Evolutionary conservation across 495 filamentous ascomycete genomes (phyloP), one percentile per base, ranked within the genome.

Genomic region (Aspergillus bridgeri): DNA sequence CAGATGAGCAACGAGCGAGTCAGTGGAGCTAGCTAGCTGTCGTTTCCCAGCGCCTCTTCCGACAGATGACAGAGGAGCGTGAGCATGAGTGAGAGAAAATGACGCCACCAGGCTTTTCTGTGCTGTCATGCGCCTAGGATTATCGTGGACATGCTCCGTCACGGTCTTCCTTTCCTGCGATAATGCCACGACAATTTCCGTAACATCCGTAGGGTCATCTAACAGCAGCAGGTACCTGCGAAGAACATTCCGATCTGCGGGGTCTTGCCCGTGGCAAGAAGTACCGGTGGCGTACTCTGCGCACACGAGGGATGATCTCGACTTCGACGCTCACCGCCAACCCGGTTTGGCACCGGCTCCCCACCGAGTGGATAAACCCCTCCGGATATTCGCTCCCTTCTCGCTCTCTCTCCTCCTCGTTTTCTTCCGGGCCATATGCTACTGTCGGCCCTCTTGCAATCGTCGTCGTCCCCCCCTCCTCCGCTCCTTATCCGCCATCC

Each of bases 391-490:
- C 48, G 19, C 29, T 42, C 23, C 23, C 27, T 53, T 54, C 44
- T 50, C 56, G 54, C 47, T 56, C 53, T 42, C 42, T 51, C 22
- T 57, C 47, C 57, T 64, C 56, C 57, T 58, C 63, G 60, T 61
- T 65, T 62, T 61, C 62, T 57, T 64, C 62, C 56, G 52, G 57
- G 59, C 54, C 47, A 62, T n/a, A n/a, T 64, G 63, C 59, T 65
- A 60, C 42, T 60, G 55, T 64, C 63, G 54, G 60, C 60, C n/a
- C 49, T 64, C 63, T 58, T 57, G 54, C 58, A 62, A 58, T 52
- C 51, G n/a, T n/a, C n/a, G n/a, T n/a, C n/a, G n/a, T 23, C 29
- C 44, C 43, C 49, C 25, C 55, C 55, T 51, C 27, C 61, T 9
- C 45, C 58, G 48, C 51, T 56, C 43, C 56, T 43, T 43, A 53